Evolutionary conservation across 768 basidiomycete species (phyloP).

Genomic region (Termitomyces sp.): DNA sequence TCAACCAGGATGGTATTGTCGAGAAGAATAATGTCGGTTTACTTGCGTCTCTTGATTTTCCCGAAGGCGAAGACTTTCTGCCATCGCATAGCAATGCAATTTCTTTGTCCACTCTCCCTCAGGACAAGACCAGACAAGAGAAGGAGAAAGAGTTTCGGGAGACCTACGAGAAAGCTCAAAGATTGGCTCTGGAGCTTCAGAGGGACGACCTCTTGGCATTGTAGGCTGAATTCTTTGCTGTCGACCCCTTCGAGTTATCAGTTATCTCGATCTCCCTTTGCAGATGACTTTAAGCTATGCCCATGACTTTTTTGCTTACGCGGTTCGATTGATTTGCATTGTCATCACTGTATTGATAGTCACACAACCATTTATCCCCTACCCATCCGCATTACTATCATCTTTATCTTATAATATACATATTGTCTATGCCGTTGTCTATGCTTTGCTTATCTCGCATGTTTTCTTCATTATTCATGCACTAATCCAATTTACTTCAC

Average conservation of each 20-base stretch:
- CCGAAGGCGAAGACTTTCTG: not conserved
- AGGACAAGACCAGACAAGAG: conserved; percentile 17
- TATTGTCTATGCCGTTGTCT: not conserved
- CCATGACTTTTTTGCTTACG: not conserved
- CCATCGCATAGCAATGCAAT: not conserved
- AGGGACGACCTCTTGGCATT: conserved; percentile 11
- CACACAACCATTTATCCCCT: not conserved
- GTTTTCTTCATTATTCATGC: not conserved
- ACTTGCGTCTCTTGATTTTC: not conserved
- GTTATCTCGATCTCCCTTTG: not conserved
- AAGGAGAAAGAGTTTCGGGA: conserved; percentile 24
- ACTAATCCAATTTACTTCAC: not conserved
- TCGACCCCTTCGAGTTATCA: not conserved
- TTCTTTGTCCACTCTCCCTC: not conserved
- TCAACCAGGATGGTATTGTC: not conserved
- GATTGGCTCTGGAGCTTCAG: conserved; percentile 24
- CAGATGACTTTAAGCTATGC: not conserved
- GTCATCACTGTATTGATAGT: conserved; percentile 11
- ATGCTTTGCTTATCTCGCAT: not conserved
- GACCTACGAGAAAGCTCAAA: conserved; percentile 29
- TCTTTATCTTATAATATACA: not conserved
- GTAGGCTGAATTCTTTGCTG: conserved; percentile 3
- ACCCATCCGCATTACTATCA: not conserved
- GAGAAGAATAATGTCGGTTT: not conserved
- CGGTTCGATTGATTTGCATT: not conserved